Evolutionary conservation across 176 grass and related monocot species (phyloP), one percentile per base, ranked within the genome.

Genomic region (Lolium rigidum): DNA sequence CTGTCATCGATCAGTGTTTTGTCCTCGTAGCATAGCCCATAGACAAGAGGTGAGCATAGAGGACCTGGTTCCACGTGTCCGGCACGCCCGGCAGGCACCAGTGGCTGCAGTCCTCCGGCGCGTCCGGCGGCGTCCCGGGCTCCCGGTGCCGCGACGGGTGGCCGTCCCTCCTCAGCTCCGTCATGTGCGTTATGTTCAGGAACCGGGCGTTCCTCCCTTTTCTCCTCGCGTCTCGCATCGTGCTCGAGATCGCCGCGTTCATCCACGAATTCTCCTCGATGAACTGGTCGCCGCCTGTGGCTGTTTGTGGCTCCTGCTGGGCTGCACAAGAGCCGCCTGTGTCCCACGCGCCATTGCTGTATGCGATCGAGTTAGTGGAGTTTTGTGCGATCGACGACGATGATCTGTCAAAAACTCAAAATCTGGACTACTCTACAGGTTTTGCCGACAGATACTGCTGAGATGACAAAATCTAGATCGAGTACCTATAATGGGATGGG

Each of bases 11-110:
- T 43, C 20, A 4, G 1, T 43, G 7, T 16, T 79, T 55, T 22
- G 2, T 75, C 46, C 79, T 77, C 1, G 1, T 64, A 5, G 9
- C 79, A 64, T 86, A 90, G 14, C 88, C 84, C 64, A 22, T 64
- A 3, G 83, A 82, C 54, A 86, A 4, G n/a, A 90, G 88, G 1
- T 82, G 63, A 2, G 72, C 88, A 1, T 86, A 90, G n/a, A 90
- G 55, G 72, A 86, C 16, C 69, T 93, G 83, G 59, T 98, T 95
- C 95, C 93, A 95, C 7, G 87, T 37, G 80, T 98, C 95, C 4
- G 95, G 95, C 64, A 98, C 87, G 17, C 95, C 95, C 28, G 95
- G 95, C 9, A 98, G 88, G 62, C 93, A 98, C 95, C 95, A 92
- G 74, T 95, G 95, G 52, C 95, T 98, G 81, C 95, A 98, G 69